phyloP scores from a whole-genome alignment of 1,139 yeast species.

The Geotrichum restrictum region DNA sequence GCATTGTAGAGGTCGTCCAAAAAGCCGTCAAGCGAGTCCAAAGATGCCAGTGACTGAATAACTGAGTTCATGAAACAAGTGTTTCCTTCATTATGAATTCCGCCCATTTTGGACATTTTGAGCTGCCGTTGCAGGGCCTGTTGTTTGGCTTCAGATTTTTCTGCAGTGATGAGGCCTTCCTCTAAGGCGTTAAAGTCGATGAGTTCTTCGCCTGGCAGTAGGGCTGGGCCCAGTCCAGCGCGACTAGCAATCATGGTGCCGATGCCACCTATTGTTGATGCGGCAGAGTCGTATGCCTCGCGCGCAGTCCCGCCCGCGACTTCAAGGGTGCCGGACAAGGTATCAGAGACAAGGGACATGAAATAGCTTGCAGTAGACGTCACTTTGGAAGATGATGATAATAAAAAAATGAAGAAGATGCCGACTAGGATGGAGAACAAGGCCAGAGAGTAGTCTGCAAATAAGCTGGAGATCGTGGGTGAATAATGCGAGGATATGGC shows the following conservation, averaged over 20 bases:
- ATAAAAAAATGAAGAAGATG: background rate
- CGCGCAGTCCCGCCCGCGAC: constrained; percentile 36
- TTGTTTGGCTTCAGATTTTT: constrained; percentile 26
- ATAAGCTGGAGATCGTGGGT: too few species aligned
- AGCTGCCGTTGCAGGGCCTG: constrained; percentile 27
- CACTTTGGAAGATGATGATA: constrained; percentile 3
- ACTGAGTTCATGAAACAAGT: constrained; percentile 93
- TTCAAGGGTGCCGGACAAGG: constrained; percentile 38
- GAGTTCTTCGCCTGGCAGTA: constrained; percentile 20
- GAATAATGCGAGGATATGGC: background rate
- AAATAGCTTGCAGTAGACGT: constrained; percentile 15
- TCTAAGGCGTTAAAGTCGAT: constrained; percentile 24
- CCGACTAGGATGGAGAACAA: too few species aligned
- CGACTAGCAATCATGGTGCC: constrained; percentile 23
- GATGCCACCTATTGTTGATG: constrained; percentile 19
- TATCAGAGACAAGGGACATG: constrained; percentile 29
- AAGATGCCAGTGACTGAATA: constrained; percentile 75
- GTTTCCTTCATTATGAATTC: constrained; percentile 82
- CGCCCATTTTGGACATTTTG: constrained; percentile 52
- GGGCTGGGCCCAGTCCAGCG: constrained; percentile 1
- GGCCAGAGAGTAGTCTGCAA: too few species aligned
- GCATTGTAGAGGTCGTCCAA: constrained; percentile 42
- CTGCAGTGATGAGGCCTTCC: constrained; percentile 27
- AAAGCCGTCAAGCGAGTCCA: constrained; percentile 56
- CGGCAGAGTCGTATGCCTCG: constrained; percentile 33